These are phyloP conservation scores for Closterium sp. DNA, from an alignment of 139 green algal genomes.

Conservation along the genomic window DNA sequence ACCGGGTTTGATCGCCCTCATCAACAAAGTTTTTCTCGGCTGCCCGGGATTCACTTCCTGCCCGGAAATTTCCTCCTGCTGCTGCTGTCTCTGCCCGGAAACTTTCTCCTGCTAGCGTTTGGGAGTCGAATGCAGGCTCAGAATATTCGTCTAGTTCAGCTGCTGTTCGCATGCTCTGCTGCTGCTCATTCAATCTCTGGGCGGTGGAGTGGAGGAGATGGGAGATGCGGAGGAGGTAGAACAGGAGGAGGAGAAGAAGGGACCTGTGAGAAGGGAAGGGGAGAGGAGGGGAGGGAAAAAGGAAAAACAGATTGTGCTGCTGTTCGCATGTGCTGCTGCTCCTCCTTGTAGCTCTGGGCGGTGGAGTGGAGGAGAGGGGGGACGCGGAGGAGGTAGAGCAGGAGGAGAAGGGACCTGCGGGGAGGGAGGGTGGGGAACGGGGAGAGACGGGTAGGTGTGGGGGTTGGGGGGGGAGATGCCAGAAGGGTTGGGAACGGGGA, in stretches of 20 bases:
- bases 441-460: neutral
- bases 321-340: neutral
- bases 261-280: neutral
- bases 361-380: neutral
- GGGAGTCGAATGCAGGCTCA: neutral
- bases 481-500: too few species aligned
- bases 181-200: neutral
- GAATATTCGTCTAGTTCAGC: neutral
- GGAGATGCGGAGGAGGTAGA: neutral
- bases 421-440: too few species aligned
- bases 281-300: too few species aligned
- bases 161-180: neutral
- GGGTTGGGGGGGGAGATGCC: too few species aligned
- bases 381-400: neutral
- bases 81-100: neutral
- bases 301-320: too few species aligned
- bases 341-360: neutral
- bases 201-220: neutral
- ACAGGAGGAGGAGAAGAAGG: neutral
- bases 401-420: too few species aligned
- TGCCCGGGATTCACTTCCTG: neutral
- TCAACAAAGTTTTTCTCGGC: neutral
- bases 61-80: neutral
- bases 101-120: neutral
- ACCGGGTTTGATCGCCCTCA: neutral